These are phyloP conservation scores for Singerocomus rubriflavus DNA, from an alignment of 1,284 basidiomycete species.

Conservation along the genomic window DNA sequence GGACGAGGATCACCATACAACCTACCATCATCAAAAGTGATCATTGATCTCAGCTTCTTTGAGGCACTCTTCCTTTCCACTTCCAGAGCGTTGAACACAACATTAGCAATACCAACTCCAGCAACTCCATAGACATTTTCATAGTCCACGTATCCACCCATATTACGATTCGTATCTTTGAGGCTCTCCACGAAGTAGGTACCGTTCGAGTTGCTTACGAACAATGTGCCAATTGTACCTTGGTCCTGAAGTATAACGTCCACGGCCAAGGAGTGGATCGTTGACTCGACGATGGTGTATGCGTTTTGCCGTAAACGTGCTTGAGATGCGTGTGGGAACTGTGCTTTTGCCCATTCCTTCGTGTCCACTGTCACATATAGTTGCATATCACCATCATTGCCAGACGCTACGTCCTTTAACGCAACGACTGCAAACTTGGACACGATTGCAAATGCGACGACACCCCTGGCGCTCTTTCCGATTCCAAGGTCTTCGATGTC, in stretches of 20 bases:
- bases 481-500: slow-evolving; percentile 81
- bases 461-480: slow-evolving; percentile 77
- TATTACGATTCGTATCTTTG: slow-evolving; percentile 87
- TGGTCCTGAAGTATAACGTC: slow-evolving; percentile 84
- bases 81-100: slow-evolving; percentile 79
- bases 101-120: slow-evolving; percentile 89
- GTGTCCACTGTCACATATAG: slow-evolving; percentile 85
- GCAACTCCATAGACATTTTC: slow-evolving; percentile 92
- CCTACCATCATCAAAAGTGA: slow-evolving; percentile 91
- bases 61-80: slow-evolving; percentile 63
- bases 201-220: slow-evolving; percentile 92
- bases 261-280: slow-evolving; percentile 88
- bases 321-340: slow-evolving; percentile 83
- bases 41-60: slow-evolving; percentile 73
- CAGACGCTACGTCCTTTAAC: slow-evolving; percentile 58
- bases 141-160: slow-evolving; percentile 88
- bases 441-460: slow-evolving; percentile 87
- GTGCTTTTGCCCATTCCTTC: slow-evolving; percentile 75
- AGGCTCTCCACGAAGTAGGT: slow-evolving; percentile 94
- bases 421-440: slow-evolving; percentile 90
- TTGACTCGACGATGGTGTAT: slow-evolving; percentile 94
- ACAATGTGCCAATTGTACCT: slow-evolving; percentile 82
- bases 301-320: slow-evolving; percentile 83
- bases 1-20: not conserved
- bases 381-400: slow-evolving; percentile 66